These are phyloP conservation scores for Pythium brachiatum DNA, from an alignment of 352 stramenopile species.

Conservation along the genomic window DNA sequence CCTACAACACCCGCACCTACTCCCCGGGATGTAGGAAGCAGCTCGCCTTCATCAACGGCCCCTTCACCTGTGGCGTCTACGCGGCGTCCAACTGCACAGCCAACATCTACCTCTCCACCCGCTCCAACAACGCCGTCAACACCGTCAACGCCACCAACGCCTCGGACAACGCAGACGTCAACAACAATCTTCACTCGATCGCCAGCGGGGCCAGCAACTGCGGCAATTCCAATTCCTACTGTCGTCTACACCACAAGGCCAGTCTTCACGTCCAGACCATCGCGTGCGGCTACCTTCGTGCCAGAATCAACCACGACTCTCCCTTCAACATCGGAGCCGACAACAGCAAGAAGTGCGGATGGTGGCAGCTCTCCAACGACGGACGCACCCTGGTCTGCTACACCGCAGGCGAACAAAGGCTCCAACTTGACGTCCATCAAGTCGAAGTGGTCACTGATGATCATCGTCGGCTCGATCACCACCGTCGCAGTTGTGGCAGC, in stretches of 20 bases:
- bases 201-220: not conserved
- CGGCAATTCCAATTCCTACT: not conserved
- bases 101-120: not conserved
- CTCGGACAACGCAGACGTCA: too few relatives aligned
- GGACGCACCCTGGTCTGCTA: not conserved
- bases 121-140: too few relatives aligned
- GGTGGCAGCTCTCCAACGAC: not conserved
- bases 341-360: not conserved
- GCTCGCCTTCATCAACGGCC: not conserved
- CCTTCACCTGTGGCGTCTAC: not conserved
- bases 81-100: not conserved
- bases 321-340: not conserved
- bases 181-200: not conserved
- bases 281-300: not conserved
- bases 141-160: not conserved
- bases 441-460: conserved; percentile 15
- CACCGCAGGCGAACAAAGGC: not conserved
- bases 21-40: not conserved
- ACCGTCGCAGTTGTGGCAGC: not conserved
- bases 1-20: not conserved
- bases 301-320: not conserved
- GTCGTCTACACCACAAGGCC: too few relatives aligned
- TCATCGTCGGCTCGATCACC: conserved; percentile 1
- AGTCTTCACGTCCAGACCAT: too few relatives aligned
- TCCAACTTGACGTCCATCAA: not conserved